Evolutionary conservation across 257 asterid genomes (phyloP), one percentile per base, ranked within the genome.

Genomic region (Penstemon barbatus): DNA sequence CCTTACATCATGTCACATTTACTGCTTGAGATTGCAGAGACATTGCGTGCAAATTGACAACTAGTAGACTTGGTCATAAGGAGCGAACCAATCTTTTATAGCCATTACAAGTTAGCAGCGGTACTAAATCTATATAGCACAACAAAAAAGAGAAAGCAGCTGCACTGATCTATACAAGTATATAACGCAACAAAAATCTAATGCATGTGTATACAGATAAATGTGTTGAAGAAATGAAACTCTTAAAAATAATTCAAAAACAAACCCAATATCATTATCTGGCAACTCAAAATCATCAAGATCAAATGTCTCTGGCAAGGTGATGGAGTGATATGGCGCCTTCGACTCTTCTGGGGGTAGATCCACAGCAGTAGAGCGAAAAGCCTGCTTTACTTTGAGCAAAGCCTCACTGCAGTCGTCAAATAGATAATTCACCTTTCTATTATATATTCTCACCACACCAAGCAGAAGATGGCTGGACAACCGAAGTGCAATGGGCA

Each of bases 211-310:
- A 25, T 25, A 25, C 33, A 25, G 33, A 25, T 25, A 25, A 25
- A 25, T 25, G 33, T 41, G 41, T 60, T 18, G 15, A 40, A 15
- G 15, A 60, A 13, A 2, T 3, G 33, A 5, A 36, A 71, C 33
- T 18, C 33, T 25, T 25, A 25, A 25, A 25, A 57, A 66, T 71
- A 42, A 54, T 71, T 54, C 56, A 50, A 57, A 60, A 77, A 82
- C 97, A 68, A 65, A 91, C 99, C 97, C 87, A 62, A 85, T 76
- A 58, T 94, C 99, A 84, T 75, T 94, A 73, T 94, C 99, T 58
- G 99, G 97, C 77, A 91, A 86, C 85, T 94, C 99, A 80, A 94
- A 94, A 82, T 91, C 98, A 83, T 94, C 99, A 64, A 94, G 99
- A 75, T 94, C 98, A 78, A 94, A 94, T 9, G 96, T 91, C 82